phyloP scores from a whole-genome alignment of 2,329 filamentous ascomycete genomes.

The Volutella citrinella region DNA sequence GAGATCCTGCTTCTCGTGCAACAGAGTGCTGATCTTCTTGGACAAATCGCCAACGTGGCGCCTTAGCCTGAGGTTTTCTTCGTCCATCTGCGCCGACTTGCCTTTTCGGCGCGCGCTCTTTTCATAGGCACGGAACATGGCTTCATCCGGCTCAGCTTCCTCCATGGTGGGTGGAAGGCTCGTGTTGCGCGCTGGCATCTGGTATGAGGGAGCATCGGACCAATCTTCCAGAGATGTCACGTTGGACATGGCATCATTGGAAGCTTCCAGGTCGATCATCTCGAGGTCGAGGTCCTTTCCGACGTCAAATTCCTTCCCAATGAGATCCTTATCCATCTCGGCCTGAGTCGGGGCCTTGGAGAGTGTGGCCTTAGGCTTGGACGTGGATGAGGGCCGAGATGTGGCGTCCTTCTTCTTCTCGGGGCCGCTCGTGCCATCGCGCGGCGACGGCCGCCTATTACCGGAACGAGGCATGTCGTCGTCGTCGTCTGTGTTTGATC shows the following conservation, averaged over 20 bases:
- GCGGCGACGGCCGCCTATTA: conserved; percentile 13
- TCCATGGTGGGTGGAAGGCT: conserved; percentile 10
- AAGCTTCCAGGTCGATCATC: conserved; percentile 11
- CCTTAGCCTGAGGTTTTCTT: conserved; percentile 15
- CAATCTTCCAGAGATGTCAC: neutral
- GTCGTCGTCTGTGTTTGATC: conserved; percentile 9
- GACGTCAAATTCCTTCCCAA: conserved; percentile 4
- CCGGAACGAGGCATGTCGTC: conserved; percentile 12
- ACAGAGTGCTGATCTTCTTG: conserved; percentile 8
- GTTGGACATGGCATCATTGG: neutral
- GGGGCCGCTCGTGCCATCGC: conserved; percentile 9
- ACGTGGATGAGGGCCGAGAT: conserved; percentile 3
- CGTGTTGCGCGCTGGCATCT: conserved; percentile 4
- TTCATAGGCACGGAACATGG: conserved; percentile 13
- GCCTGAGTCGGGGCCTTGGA: no score
- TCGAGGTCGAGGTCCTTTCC: conserved; percentile 5
- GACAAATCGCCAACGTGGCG: conserved; percentile 20
- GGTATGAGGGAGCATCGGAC: conserved; percentile 11
- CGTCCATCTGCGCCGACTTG: conserved; percentile 6
- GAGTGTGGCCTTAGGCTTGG: conserved; percentile 8
- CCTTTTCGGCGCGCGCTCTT: conserved; percentile 9
- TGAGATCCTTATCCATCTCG: no score
- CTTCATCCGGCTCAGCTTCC: conserved; percentile 17
- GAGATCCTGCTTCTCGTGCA: conserved; percentile 3
- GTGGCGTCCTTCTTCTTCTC: conserved; percentile 9